Evolutionary conservation across 441 rosid genomes (phyloP).

Genomic region (Breynia disticha): DNA sequence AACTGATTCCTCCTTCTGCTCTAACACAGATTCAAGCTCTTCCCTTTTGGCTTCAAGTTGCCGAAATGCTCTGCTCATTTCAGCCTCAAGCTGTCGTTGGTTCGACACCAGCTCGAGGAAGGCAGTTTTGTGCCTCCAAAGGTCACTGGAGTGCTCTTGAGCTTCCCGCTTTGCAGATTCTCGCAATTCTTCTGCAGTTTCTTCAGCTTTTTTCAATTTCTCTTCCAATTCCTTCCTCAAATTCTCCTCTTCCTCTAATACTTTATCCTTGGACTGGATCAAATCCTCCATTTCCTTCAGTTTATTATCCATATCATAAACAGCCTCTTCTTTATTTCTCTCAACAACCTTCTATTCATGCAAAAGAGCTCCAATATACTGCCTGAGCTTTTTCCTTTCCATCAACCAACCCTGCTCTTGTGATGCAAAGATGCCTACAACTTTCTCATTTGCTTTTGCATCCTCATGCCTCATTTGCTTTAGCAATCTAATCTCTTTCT

Average conservation of each 20-base stretch:
- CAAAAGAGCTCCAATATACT: constrained; percentile 50
- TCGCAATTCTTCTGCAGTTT: constrained; percentile 38
- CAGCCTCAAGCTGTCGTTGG: constrained; percentile 84
- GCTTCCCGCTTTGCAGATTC: constrained; percentile 44
- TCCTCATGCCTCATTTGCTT: constrained; percentile 62
- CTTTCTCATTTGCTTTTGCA: constrained; percentile 90
- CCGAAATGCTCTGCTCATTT: constrained; percentile 56
- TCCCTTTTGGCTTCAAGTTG: constrained; percentile 50
- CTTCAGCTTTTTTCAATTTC: constrained; percentile 37
- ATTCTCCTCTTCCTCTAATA: constrained; percentile 37
- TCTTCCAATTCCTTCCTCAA: constrained; percentile 54
- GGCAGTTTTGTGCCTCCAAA: constrained; percentile 80
- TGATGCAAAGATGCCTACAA: constrained; percentile 66
- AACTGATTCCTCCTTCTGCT: constrained; percentile 50
- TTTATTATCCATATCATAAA: constrained; percentile 36
- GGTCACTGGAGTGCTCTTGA: constrained; percentile 60
- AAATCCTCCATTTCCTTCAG: constrained; percentile 45
- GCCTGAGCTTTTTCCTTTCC: constrained; percentile 52
- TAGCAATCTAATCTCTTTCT: constrained; percentile 44
- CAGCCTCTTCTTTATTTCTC: constrained; percentile 35
- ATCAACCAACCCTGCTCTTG: constrained; percentile 77
- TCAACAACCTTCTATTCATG: constrained; percentile 40
- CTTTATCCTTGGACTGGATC: constrained; percentile 45
- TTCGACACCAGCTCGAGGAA: constrained; percentile 84
- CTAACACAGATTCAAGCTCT: constrained; percentile 38